These are phyloP conservation scores for Boletus sensibilis DNA, from an alignment of 768 basidiomycete genomes.

Conservation along the genomic window DNA sequence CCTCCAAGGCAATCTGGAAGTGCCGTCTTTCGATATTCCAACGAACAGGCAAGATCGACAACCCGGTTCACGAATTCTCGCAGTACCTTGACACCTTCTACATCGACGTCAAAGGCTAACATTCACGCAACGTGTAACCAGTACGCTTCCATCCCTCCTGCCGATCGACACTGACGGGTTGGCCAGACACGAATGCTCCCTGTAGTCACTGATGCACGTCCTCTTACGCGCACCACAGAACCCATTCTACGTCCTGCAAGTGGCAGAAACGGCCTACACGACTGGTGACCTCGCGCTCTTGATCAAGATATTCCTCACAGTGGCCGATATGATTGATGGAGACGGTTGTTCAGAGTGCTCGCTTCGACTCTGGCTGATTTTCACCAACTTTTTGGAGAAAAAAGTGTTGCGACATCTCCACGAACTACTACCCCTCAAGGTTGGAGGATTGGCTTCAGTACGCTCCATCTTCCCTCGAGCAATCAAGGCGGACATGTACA, in stretches of 20 bases:
- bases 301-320: background rate
- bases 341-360: background rate
- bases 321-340: background rate
- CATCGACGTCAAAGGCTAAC: too few species aligned
- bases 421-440: background rate
- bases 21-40: too few species aligned
- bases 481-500: background rate
- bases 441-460: too few species aligned
- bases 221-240: background rate
- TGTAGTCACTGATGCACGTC: background rate
- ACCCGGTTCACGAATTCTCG: too few species aligned
- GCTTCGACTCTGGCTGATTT: background rate
- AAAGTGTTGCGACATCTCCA: background rate
- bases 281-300: background rate
- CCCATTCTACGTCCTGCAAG: background rate
- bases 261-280: background rate
- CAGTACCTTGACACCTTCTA: too few species aligned
- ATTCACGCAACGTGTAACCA: background rate
- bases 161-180: background rate
- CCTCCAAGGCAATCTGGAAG: too few species aligned
- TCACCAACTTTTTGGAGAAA: background rate
- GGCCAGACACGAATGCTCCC: background rate
- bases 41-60: too few species aligned
- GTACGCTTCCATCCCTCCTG: background rate
- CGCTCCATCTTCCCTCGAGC: too few species aligned